Percentiles rank a stretch among this genome's conserved stretches.
Evolutionary conservation across 495 filamentous ascomycete genomes (phyloP).

Genomic region (Letharia lupina): DNA sequence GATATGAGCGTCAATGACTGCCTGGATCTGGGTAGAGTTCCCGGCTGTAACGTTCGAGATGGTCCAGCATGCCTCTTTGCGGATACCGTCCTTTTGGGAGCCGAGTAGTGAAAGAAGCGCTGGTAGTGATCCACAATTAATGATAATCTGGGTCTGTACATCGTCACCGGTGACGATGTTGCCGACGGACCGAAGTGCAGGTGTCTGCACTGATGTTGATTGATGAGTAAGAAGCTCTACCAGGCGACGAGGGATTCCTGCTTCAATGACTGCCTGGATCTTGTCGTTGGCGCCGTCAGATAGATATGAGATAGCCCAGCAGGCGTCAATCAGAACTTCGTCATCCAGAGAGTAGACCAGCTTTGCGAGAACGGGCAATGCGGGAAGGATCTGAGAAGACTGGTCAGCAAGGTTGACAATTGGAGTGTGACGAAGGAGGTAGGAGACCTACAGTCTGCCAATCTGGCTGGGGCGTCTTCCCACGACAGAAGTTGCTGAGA

Average conservation of each 20-base stretch:
- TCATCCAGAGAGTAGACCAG: constrained; percentile 97
- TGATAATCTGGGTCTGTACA: constrained; percentile 98
- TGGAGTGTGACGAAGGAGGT: constrained; percentile 6
- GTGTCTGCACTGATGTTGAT: constrained; percentile 98
- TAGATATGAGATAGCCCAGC: constrained; percentile 99
- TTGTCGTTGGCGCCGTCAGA: constrained; percentile 99
- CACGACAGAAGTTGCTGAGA: constrained; percentile 99
- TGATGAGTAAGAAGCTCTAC: constrained; percentile 98
- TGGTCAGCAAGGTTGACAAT: constrained; percentile 15
- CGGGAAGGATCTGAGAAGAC: constrained; percentile 70
- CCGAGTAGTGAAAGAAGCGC: constrained; percentile 86
- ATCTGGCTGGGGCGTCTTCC: constrained; percentile 97
- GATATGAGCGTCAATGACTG: constrained; percentile 94
- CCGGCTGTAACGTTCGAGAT: constrained; percentile 99
- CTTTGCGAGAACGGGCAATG: constrained; percentile 93
- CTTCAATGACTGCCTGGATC: constrained; percentile 98
- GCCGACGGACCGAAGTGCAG: constrained; percentile 91
- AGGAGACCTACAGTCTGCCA: constrained; percentile 74
- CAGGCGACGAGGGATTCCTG: constrained; percentile 91
- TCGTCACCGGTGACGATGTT: constrained; percentile 99
- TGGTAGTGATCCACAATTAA: constrained; percentile 91
- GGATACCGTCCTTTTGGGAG: constrained; percentile 96
- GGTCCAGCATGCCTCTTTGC: constrained; percentile 99
- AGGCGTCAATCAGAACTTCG: constrained; percentile 97
- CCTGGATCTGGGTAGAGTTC: constrained; percentile 94